A percentile compares a stretch with the other conserved stretches of the same genome.
phyloP scores from a whole-genome alignment of 2,329 filamentous ascomycete species.

The Penicillium sp. region DNA sequence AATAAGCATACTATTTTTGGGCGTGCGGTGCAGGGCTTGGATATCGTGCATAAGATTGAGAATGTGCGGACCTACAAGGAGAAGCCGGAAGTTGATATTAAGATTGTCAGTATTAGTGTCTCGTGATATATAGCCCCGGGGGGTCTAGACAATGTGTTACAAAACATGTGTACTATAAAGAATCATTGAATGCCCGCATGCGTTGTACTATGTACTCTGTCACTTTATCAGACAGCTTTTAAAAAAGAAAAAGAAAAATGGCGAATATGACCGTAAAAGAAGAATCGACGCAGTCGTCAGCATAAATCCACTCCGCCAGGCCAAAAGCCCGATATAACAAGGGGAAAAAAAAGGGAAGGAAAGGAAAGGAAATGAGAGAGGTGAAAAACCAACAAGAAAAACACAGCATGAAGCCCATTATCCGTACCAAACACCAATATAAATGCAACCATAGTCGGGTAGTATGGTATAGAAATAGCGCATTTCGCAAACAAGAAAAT shows the following conservation, averaged over 20 bases:
- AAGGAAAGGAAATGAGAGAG: background rate
- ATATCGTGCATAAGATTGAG: constrained; percentile 95
- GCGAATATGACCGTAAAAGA: background rate
- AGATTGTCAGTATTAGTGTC: constrained; percentile 77
- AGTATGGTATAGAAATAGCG: background rate
- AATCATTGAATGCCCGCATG: background rate
- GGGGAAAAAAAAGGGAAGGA: background rate
- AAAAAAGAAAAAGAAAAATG: background rate
- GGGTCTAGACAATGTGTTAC: background rate
- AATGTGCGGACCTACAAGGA: constrained; percentile 83
- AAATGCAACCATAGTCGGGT: constrained; percentile 5
- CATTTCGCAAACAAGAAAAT: background rate
- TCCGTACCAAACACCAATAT: background rate
- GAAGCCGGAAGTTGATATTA: constrained; percentile 95
- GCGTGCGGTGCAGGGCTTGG: constrained; percentile 80
- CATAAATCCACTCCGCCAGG: background rate
- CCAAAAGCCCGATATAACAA: background rate
- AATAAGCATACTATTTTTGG: constrained; percentile 97
- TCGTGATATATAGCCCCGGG: constrained; percentile 15
- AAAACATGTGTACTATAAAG: background rate
- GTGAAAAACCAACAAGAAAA: background rate
- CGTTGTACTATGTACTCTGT: constrained; percentile 5
- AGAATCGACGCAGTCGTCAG: background rate
- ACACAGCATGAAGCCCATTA: background rate
- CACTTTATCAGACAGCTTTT: background rate